A percentile compares a stretch with the other conserved stretches of the same genome.
Evolutionary conservation across 192 early-diverging fungal genomes (phyloP).

Genomic region (Coemansia sp.): DNA sequence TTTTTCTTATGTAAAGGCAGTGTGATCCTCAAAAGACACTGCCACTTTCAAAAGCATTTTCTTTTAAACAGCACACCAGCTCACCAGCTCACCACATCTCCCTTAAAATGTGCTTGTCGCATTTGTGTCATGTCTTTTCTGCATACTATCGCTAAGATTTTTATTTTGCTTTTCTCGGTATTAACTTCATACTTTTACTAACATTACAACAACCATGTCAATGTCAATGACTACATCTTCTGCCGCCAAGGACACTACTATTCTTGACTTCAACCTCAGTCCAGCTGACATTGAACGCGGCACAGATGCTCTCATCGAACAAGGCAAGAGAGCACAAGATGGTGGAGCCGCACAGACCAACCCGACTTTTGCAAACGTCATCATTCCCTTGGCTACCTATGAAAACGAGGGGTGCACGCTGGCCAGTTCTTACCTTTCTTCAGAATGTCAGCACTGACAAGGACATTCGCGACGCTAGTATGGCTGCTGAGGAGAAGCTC

Average conservation of each 20-base stretch:
- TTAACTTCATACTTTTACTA: not conserved
- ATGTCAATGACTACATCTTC: not conserved
- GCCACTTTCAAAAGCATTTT: not conserved
- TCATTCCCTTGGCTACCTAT: constrained; percentile 31
- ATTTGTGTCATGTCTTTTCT: not conserved
- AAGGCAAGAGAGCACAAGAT: constrained; percentile 33
- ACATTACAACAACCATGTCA: not conserved
- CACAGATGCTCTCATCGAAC: constrained; percentile 14
- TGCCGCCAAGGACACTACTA: not conserved
- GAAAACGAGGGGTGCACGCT: constrained; percentile 37
- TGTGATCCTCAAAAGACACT: not conserved
- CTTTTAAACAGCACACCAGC: not conserved
- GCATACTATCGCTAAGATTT: not conserved
- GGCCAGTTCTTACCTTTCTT: constrained; percentile 29
- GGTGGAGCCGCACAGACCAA: constrained; percentile 23
- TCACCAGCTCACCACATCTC: no score
- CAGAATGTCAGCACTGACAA: constrained; percentile 59
- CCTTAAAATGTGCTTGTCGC: not conserved
- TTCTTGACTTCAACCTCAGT: not conserved
- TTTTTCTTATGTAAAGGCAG: not conserved
- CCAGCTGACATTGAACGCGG: not conserved
- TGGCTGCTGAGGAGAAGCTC: constrained; percentile 61
- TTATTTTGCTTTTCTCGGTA: not conserved
- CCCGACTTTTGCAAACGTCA: constrained; percentile 44
- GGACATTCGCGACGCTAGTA: constrained; percentile 66